Conservation (phyloP, 1,139 yeast genomes). For the Suhomyces choctaworum region DNA sequence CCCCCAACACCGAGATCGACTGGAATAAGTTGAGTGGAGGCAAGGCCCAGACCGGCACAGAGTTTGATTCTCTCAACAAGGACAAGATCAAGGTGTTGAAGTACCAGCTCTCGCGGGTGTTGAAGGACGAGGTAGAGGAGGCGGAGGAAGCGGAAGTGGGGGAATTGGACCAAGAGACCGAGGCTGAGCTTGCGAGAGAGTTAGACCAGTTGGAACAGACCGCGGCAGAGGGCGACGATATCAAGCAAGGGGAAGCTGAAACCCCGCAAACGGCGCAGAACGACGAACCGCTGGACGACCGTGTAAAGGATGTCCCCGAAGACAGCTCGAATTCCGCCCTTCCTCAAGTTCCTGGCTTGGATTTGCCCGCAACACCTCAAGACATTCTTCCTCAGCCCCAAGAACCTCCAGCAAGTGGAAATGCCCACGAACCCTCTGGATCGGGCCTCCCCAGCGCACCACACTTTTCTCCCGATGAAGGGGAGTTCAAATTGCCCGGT, state of each 20-base stretch:
- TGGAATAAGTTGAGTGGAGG: slow-evolving; percentile 36
- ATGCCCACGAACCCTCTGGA: neutral
- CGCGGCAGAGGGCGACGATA: slow-evolving; percentile 4
- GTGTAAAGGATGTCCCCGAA: neutral
- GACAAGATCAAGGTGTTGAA: slow-evolving; percentile 41
- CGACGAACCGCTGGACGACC: neutral
- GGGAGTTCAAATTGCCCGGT: slow-evolving; percentile 37
- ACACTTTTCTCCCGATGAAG: slow-evolving; percentile 8
- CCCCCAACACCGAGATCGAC: slow-evolving; percentile 32
- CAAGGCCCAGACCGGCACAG: slow-evolving; percentile 26
- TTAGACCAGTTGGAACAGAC: slow-evolving; percentile 9
- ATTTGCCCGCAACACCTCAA: slow-evolving; percentile 22
- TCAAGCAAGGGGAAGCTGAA: neutral
- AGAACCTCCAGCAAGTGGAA: too few species aligned
- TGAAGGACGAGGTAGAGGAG: slow-evolving; percentile 39
- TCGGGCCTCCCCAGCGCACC: slow-evolving; percentile 10
- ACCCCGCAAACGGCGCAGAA: neutral
- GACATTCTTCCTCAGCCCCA: too few species aligned
- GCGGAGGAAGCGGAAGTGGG: slow-evolving; percentile 29
- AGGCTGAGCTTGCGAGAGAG: too few species aligned
- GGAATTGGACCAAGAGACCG: slow-evolving; percentile 31
- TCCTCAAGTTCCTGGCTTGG: neutral
- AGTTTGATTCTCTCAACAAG: slow-evolving; percentile 31
- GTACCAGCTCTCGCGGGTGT: slow-evolving; percentile 39
- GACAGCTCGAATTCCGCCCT: neutral